A percentile compares a stretch with the other conserved stretches of the same genome.
phyloP scores from a whole-genome alignment of 1,139 yeast genomes.

The Taphrina confusa region DNA sequence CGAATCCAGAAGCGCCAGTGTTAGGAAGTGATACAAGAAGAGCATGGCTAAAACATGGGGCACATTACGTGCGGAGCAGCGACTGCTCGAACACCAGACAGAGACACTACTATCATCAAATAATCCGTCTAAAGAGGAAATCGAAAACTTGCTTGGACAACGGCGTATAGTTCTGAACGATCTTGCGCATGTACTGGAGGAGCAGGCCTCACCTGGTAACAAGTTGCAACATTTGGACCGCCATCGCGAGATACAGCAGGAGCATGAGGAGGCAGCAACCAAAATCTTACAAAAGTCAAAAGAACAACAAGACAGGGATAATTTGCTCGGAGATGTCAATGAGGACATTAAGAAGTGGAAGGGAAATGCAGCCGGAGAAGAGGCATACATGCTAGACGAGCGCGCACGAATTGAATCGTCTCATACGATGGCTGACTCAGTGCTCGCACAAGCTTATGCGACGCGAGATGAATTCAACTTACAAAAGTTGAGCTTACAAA shows the following conservation, averaged over 20 bases:
- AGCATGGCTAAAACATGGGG: constrained; percentile 48
- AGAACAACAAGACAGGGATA: constrained; percentile 75
- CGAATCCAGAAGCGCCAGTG: too few relatives aligned
- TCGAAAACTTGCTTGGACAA: constrained; percentile 40
- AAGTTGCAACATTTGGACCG: constrained; percentile 80
- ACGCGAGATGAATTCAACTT: constrained; percentile 80
- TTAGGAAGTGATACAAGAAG: too few relatives aligned
- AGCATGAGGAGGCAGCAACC: constrained; percentile 65
- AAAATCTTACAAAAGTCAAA: constrained; percentile 61
- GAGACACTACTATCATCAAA: constrained; percentile 49
- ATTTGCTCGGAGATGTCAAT: constrained; percentile 72
- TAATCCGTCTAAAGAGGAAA: neutral
- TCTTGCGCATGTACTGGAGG: constrained; percentile 54
- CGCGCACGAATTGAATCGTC: constrained; percentile 70
- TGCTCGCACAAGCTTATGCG: constrained; percentile 81
- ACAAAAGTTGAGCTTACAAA: constrained; percentile 66
- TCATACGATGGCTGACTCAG: constrained; percentile 72
- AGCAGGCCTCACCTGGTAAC: constrained; percentile 58
- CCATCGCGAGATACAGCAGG: constrained; percentile 72
- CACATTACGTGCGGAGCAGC: constrained; percentile 57
- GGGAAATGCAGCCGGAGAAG: constrained; percentile 48
- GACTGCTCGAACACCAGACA: constrained; percentile 60
- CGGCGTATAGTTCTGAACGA: constrained; percentile 51
- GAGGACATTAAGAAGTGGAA: constrained; percentile 60
- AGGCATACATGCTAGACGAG: constrained; percentile 78